Evolutionary conservation across 1,284 basidiomycete genomes (phyloP).

Genomic region (Peniophora sp.): DNA sequence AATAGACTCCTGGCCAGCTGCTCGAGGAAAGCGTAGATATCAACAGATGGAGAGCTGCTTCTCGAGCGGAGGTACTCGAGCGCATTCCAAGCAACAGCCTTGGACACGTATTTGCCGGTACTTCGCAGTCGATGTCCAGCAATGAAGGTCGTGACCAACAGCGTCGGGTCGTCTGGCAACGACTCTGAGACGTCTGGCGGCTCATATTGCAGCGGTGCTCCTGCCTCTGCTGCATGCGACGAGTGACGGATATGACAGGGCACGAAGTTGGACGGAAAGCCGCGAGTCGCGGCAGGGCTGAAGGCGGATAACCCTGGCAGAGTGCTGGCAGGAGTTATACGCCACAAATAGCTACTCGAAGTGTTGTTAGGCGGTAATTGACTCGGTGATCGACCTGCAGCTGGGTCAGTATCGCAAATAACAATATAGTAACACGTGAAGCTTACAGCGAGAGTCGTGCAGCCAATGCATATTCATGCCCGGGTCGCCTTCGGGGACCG

Average conservation of each 20-base stretch:
- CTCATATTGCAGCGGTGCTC: too few relatives aligned
- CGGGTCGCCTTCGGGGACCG: conserved; percentile 20
- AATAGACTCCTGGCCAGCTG: too few relatives aligned
- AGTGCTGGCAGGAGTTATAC: not conserved
- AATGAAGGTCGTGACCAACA: conserved; percentile 6
- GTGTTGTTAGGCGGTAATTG: not conserved
- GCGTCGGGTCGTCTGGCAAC: not conserved
- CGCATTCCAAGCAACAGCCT: conserved; percentile 10
- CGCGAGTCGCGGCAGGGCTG: not conserved
- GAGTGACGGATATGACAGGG: conserved; percentile 2
- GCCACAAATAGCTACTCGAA: not conserved
- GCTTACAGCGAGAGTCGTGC: conserved; percentile 3
- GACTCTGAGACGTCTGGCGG: too few relatives aligned
- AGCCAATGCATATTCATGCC: conserved; percentile 10
- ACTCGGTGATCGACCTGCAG: not conserved
- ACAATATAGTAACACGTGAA: not conserved
- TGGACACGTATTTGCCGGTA: conserved; percentile 5
- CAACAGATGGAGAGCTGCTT: too few relatives aligned
- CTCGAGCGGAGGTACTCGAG: conserved; percentile 3
- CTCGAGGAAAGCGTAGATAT: too few relatives aligned
- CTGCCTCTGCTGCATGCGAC: not conserved
- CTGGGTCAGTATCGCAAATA: not conserved
- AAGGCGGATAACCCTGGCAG: not conserved
- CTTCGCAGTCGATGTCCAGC: conserved; percentile 7
- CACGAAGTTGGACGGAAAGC: conserved; percentile 1